phyloP scores from a whole-genome alignment of 225 moss, liverwort and hornwort genomes.

The Physcomitrium patens region DNA sequence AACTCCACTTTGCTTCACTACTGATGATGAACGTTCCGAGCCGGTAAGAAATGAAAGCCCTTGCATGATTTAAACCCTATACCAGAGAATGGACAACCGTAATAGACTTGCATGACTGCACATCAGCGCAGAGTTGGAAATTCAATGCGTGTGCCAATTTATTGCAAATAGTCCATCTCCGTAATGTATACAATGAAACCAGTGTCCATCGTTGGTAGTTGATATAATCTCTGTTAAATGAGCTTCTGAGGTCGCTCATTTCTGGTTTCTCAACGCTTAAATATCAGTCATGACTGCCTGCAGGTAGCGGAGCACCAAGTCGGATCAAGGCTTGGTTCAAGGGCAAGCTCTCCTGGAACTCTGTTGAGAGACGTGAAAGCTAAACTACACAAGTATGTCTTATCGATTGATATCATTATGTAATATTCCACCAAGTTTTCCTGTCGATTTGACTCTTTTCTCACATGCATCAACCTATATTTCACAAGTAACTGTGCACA shows the following conservation, averaged over 20 bases:
- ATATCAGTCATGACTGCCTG: conserved; percentile 17
- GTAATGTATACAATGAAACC: background rate
- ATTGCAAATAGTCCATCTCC: background rate
- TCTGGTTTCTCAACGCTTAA: background rate
- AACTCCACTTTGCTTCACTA: conserved; percentile 39
- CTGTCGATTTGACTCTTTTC: background rate
- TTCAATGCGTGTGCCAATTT: background rate
- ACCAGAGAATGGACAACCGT: background rate
- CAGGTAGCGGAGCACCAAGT: conserved; percentile 35
- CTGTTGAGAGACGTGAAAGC: conserved; percentile 62
- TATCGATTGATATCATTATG: background rate
- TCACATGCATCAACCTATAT: background rate
- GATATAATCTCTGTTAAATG: background rate
- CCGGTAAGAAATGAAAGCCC: conserved; percentile 26
- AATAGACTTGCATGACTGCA: background rate
- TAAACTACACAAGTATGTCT: conserved; percentile 58
- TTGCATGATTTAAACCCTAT: background rate
- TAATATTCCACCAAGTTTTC: background rate
- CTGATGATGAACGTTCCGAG: conserved; percentile 40
- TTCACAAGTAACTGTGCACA: background rate
- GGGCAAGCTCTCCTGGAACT: conserved; percentile 54
- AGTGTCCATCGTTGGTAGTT: background rate
- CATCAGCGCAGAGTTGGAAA: background rate
- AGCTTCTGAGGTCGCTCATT: background rate
- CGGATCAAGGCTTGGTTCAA: conserved; percentile 40